These are phyloP conservation scores for Phialemoniopsis sp. DNA, from an alignment of 2,329 filamentous ascomycete species.

Conservation along the genomic window DNA sequence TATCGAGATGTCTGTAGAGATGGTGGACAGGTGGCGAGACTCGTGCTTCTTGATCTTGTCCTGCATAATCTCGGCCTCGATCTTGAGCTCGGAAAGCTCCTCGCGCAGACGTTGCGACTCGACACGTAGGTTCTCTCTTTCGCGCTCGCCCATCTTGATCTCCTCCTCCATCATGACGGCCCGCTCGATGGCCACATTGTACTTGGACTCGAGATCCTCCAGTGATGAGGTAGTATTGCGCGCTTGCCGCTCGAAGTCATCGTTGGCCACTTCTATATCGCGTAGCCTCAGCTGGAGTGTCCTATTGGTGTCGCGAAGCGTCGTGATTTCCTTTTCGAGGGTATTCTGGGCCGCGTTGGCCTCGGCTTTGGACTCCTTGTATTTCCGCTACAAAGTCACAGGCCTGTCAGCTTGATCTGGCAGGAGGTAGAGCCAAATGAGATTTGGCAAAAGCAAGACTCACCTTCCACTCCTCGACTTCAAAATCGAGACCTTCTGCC, in stretches of 20 bases:
- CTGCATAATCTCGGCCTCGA: constrained; percentile 90
- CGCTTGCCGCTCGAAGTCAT: constrained; percentile 96
- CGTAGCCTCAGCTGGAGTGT: constrained; percentile 78
- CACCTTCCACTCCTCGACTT: constrained; percentile 99
- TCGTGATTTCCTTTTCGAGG: constrained; percentile 94
- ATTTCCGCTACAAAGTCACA: constrained; percentile 69
- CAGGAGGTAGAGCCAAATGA: neutral
- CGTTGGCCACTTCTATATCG: constrained; percentile 96
- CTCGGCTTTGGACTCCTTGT: constrained; percentile 90
- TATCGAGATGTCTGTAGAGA: constrained; percentile 59
- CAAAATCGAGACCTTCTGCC: constrained; percentile 77
- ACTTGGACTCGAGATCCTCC: constrained; percentile 96
- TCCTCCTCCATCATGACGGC: constrained; percentile 94
- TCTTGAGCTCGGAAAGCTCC: constrained; percentile 87
- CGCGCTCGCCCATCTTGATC: constrained; percentile 84
- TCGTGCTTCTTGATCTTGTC: constrained; percentile 83
- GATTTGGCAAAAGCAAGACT: no score
- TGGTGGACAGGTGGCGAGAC: constrained; percentile 50
- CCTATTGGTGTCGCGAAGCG: constrained; percentile 78
- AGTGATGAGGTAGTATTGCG: constrained; percentile 93
- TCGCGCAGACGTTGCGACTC: constrained; percentile 86
- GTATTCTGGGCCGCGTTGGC: constrained; percentile 77
- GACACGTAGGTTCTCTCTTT: constrained; percentile 83
- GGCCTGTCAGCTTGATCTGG: constrained; percentile 6
- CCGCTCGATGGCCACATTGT: constrained; percentile 89